phyloP scores from a whole-genome alignment of 2,329 filamentous ascomycete species.

The Septoria linicola region DNA sequence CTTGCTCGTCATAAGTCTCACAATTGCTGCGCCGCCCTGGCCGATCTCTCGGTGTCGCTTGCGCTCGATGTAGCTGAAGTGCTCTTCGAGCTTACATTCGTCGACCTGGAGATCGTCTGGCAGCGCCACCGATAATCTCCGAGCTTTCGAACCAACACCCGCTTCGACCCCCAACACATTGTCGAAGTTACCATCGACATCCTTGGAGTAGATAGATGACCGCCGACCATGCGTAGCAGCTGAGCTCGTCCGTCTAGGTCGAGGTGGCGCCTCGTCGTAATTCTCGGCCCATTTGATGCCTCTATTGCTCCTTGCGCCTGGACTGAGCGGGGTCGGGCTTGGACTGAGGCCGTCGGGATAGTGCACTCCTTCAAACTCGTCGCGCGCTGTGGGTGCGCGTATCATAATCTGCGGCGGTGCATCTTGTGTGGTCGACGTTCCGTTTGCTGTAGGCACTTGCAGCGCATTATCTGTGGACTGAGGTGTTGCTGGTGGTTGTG shows the following conservation, averaged over 20 bases:
- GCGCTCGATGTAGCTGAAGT: slow-evolving; percentile 64
- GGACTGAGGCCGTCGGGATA: slow-evolving; percentile 24
- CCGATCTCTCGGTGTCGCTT: slow-evolving; percentile 73
- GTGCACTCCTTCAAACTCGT: slow-evolving; percentile 18
- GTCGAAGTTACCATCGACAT: slow-evolving; percentile 28
- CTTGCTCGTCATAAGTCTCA: slow-evolving; percentile 75
- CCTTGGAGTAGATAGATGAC: slow-evolving; percentile 36
- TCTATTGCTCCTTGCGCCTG: slow-evolving; percentile 21
- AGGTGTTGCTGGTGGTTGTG: background rate
- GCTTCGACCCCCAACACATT: slow-evolving; percentile 34
- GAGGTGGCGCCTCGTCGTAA: slow-evolving; percentile 13
- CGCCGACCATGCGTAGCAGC: slow-evolving; percentile 31
- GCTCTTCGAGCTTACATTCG: slow-evolving; percentile 46
- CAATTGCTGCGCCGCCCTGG: slow-evolving; percentile 78
- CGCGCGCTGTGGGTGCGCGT: slow-evolving; percentile 17
- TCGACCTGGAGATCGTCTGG: slow-evolving; percentile 36
- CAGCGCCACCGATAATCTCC: slow-evolving; percentile 35
- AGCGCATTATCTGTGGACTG: slow-evolving; percentile 4
- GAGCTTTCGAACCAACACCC: slow-evolving; percentile 39
- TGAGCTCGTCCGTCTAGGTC: slow-evolving; percentile 31
- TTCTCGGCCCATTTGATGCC: slow-evolving; percentile 29
- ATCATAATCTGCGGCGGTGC: slow-evolving; percentile 15
- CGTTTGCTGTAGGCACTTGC: slow-evolving; percentile 13
- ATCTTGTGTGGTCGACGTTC: slow-evolving; percentile 1
- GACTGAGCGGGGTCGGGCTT: slow-evolving; percentile 19